Percentiles rank a stretch among this genome's conserved stretches.
Evolutionary conservation across 305 asterid species (phyloP).

Genomic region (Solanum aculeatissimum): DNA sequence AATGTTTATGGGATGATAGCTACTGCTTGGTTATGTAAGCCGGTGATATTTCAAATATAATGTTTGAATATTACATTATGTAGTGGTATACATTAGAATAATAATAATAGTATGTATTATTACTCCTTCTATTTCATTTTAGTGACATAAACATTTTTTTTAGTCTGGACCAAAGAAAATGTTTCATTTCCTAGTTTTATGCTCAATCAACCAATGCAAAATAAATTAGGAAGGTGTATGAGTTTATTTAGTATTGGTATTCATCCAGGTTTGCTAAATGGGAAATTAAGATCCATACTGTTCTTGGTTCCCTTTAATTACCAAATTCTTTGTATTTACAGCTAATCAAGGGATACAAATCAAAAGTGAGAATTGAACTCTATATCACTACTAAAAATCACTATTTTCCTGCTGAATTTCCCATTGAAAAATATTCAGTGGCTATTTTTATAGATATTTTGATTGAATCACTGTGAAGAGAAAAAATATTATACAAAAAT

Average conservation of each 20-base stretch:
- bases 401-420: too few species aligned
- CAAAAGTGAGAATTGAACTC: not conserved
- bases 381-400: too few species aligned
- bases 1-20: conserved; percentile 8
- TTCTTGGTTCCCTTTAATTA: not conserved
- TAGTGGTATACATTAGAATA: not conserved
- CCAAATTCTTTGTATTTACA: not conserved
- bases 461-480: too few species aligned
- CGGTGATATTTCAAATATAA: conserved; percentile 8
- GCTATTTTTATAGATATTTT: too few species aligned
- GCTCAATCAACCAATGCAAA: not conserved
- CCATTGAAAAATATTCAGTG: too few species aligned
- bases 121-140: not conserved
- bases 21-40: conserved; percentile 23
- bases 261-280: not conserved
- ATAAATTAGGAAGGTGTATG: not conserved
- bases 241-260: not conserved
- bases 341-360: not conserved
- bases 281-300: not conserved
- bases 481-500: too few species aligned
- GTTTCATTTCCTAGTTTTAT: not conserved
- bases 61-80: not conserved
- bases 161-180: not conserved
- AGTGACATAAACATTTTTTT: not conserved
- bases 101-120: not conserved